Evolutionary conservation across 441 rosid genomes (phyloP).

Genomic region (Gossypium davidsonii): DNA sequence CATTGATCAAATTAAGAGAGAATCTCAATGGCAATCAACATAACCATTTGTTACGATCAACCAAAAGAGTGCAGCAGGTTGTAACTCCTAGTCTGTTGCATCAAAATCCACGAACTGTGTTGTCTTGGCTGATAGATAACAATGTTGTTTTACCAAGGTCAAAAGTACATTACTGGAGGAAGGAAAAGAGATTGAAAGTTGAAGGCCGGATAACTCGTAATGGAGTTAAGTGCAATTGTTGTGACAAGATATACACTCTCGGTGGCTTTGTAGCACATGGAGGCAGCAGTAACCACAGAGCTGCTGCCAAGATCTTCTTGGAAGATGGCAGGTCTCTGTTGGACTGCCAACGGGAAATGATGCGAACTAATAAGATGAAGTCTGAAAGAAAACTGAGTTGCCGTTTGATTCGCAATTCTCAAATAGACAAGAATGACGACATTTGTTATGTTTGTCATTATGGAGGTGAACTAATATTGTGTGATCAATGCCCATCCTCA

Average conservation of each 20-base stretch:
- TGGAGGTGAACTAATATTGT: constrained; percentile 51
- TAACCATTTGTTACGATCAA: constrained; percentile 29
- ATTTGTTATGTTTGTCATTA: constrained; percentile 50
- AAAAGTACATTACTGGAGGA: constrained; percentile 39
- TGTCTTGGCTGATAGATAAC: constrained; percentile 76
- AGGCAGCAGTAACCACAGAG: constrained; percentile 28
- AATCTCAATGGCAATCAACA: constrained; percentile 7
- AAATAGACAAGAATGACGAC: constrained; percentile 32
- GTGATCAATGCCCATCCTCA: constrained; percentile 56
- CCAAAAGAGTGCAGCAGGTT: constrained; percentile 45
- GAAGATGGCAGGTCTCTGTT: constrained; percentile 77
- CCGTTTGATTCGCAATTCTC: constrained; percentile 21
- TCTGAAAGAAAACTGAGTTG: constrained; percentile 15
- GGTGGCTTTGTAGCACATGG: constrained; percentile 54
- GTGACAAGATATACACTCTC: constrained; percentile 39
- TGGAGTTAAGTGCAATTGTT: constrained; percentile 72
- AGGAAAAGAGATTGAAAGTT: constrained; percentile 23
- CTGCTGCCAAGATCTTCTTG: constrained; percentile 51
- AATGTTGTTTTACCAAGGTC: constrained; percentile 52
- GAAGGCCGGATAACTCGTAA: constrained; percentile 53
- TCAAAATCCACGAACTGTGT: constrained; percentile 43
- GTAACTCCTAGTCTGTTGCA: constrained; percentile 26
- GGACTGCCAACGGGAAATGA: constrained; percentile 52
- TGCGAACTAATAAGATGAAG: constrained; percentile 24
- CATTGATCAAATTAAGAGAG: constrained; percentile 11